phyloP scores from a whole-genome alignment of 2,329 filamentous ascomycete species.

The Metarhizium robertsii region DNA sequence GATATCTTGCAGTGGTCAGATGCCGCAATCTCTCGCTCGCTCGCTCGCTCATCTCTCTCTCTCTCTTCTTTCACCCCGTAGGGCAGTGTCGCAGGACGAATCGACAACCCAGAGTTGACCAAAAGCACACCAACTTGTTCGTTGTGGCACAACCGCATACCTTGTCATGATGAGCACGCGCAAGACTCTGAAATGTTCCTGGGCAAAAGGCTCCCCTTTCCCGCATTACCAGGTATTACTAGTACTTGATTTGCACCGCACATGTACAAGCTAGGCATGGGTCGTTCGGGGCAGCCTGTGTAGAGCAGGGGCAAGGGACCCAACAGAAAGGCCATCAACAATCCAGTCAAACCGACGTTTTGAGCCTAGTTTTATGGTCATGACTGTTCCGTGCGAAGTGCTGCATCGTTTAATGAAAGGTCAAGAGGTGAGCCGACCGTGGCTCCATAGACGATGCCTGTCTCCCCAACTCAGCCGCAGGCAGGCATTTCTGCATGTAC shows the following conservation, averaged over 20 bases:
- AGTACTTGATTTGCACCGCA: neutral
- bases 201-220: neutral
- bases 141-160: too few relatives aligned
- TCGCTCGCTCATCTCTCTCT: too few relatives aligned
- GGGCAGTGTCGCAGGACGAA: neutral
- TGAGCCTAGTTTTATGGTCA: neutral
- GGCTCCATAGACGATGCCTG: slow-evolving; percentile 1
- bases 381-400: neutral
- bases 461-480: neutral
- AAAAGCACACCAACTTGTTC: too few relatives aligned
- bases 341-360: neutral
- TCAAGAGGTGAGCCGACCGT: neutral
- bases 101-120: neutral
- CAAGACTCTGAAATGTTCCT: too few relatives aligned
- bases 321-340: neutral
- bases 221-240: neutral
- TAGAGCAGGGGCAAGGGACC: neutral
- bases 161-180: too few relatives aligned
- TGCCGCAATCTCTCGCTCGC: neutral
- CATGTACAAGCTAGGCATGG: neutral
- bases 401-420: slow-evolving; percentile 1
- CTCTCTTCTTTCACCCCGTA: too few relatives aligned
- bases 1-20: neutral
- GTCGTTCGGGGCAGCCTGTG: neutral
- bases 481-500: neutral